Evolutionary conservation across 352 stramenopile genomes (phyloP).

Genomic region (Globisporangium nagaii): DNA sequence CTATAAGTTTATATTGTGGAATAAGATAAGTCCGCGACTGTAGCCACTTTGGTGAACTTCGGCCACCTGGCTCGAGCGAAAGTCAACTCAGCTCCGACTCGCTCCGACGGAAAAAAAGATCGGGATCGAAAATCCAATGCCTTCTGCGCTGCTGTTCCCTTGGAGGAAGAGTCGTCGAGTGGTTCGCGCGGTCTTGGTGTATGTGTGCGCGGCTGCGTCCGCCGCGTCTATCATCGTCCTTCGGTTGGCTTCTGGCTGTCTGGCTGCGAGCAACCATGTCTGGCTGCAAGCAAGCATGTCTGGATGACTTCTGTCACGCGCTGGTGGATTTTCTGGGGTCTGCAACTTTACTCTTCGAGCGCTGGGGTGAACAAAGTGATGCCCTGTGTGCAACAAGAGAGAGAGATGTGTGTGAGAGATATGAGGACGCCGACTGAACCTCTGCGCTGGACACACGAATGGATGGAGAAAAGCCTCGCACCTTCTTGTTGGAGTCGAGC

Average conservation of each 20-base stretch:
- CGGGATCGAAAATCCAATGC: constrained; percentile 9
- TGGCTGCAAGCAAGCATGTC: too few species aligned
- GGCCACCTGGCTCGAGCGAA: constrained; percentile 5
- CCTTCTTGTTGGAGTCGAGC: constrained; percentile 55
- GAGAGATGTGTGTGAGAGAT: not conserved
- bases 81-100: not conserved
- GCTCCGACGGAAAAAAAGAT: constrained; percentile 4
- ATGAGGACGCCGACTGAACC: too few species aligned
- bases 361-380: constrained; percentile 16
- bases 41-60: constrained; percentile 3
- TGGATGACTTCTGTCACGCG: not conserved
- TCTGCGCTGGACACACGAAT: not conserved
- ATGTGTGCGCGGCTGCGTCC: not conserved
- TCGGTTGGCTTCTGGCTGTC: not conserved
- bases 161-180: not conserved
- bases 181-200: not conserved
- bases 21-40: not conserved
- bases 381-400: constrained; percentile 3
- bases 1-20: constrained; percentile 1
- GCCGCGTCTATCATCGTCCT: not conserved
- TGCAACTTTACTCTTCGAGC: constrained; percentile 5
- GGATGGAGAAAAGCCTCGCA: constrained; percentile 2
- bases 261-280: too few species aligned
- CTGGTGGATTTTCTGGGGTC: constrained; percentile 4
- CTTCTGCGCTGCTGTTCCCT: not conserved